These are phyloP conservation scores for Grigorovia transvaalensis DNA, from an alignment of 805 yeast species.

Conservation along the genomic window DNA sequence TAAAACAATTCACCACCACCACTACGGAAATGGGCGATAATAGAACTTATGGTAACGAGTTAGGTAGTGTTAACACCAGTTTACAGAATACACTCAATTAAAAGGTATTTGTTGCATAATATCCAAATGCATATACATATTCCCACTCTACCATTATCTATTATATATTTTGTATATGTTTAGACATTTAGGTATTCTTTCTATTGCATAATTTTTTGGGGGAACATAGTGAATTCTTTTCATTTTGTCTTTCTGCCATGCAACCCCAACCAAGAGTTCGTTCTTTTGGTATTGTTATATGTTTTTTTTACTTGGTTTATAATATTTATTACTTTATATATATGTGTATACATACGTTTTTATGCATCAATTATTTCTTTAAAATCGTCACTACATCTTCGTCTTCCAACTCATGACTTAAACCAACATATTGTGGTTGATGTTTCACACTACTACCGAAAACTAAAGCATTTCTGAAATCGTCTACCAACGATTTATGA, in stretches of 20 bases:
- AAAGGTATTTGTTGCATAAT: no score
- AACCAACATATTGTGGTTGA: constrained; percentile 94
- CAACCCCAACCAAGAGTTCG: no score
- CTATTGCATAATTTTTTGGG: no score
- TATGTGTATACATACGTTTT: background rate
- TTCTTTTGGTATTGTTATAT: no score
- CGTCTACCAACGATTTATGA: constrained; percentile 88
- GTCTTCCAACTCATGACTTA: constrained; percentile 73
- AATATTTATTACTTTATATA: background rate
- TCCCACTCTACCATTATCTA: no score
- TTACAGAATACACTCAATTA: no score
- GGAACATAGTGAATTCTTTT: no score
- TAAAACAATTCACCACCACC: background rate
- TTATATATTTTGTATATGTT: no score
- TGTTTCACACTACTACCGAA: constrained; percentile 93
- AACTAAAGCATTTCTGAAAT: constrained; percentile 86
- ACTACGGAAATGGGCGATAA: background rate
- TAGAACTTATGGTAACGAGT: background rate
- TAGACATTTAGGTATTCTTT: no score
- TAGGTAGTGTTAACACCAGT: no score
- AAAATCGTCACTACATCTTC: constrained; percentile 96
- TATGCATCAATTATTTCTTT: constrained; percentile 39
- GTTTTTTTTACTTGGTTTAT: background rate
- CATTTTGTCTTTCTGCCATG: no score
- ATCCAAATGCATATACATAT: no score